phyloP scores from a whole-genome alignment of 2,329 filamentous ascomycete species.

The Xylaria sp. region DNA sequence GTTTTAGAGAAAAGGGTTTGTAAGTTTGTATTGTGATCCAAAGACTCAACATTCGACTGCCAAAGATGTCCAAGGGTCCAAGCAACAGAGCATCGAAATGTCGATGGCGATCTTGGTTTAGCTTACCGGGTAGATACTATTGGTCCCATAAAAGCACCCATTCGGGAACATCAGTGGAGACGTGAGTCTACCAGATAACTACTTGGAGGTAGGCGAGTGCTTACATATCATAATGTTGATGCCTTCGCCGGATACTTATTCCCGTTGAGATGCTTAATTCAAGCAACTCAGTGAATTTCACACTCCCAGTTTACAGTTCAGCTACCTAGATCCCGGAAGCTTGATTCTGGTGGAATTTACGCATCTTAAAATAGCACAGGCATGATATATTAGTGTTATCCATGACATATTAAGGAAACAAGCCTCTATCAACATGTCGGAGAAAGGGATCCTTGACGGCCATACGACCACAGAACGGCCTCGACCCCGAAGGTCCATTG shows the following conservation, averaged over 20 bases:
- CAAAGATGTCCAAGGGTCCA: conserved; percentile 10
- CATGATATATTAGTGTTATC: background rate
- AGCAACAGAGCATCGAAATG: background rate
- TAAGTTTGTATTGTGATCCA: background rate
- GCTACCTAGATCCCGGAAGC: background rate
- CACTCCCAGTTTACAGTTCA: background rate
- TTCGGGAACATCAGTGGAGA: conserved; percentile 16
- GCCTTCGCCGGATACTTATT: conserved; percentile 1
- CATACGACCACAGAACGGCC: conserved; percentile 25
- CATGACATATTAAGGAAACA: background rate
- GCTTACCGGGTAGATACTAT: background rate
- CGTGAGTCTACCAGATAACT: background rate
- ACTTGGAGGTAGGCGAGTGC: background rate
- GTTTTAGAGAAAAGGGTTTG: no score
- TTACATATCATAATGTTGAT: conserved; percentile 28
- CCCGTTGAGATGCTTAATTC: conserved; percentile 7
- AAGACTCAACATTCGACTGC: conserved; percentile 1
- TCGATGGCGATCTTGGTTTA: background rate
- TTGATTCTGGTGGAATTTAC: background rate
- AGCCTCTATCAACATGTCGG: conserved; percentile 27
- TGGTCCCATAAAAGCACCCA: background rate
- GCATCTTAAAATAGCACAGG: background rate
- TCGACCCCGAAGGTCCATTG: conserved; percentile 32
- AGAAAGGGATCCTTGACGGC: conserved; percentile 30
- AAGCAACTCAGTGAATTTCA: background rate